Evolutionary conservation across 1,139 yeast genomes (phyloP).

Genomic region (Spathaspora sp.): DNA sequence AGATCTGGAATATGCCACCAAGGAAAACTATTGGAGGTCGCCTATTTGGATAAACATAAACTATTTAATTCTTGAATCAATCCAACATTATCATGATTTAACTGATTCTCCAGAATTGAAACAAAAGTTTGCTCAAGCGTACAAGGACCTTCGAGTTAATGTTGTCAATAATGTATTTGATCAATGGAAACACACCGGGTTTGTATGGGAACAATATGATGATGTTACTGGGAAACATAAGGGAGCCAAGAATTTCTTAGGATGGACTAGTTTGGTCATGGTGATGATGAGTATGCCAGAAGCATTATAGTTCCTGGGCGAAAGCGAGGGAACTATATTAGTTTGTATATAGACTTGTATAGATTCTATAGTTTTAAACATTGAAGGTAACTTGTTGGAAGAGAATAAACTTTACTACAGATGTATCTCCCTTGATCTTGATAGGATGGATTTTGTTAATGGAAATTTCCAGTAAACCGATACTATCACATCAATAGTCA

Average conservation of each 20-base stretch:
- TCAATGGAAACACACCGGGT: slow-evolving; percentile 76
- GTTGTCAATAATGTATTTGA: slow-evolving; percentile 65
- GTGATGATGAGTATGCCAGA: slow-evolving; percentile 82
- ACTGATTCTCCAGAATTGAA: slow-evolving; percentile 26
- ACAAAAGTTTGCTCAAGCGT: slow-evolving; percentile 39
- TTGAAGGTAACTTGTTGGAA: too few species aligned
- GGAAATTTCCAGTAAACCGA: too few species aligned
- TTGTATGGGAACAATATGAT: slow-evolving; percentile 89
- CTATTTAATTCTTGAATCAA: slow-evolving; percentile 72
- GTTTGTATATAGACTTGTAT: too few species aligned
- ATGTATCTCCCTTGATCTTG: too few species aligned
- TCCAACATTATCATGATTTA: slow-evolving; percentile 50
- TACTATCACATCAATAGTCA: too few species aligned
- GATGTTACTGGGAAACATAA: slow-evolving; percentile 72
- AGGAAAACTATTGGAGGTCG: slow-evolving; percentile 95
- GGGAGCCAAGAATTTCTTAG: slow-evolving; percentile 88
- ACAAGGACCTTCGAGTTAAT: slow-evolving; percentile 59
- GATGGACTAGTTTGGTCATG: slow-evolving; percentile 88
- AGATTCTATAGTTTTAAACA: too few species aligned
- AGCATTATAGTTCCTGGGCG: background rate
- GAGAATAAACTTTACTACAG: too few species aligned
- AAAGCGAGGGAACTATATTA: background rate
- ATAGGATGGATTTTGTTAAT: too few species aligned
- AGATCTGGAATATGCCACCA: slow-evolving; percentile 67
- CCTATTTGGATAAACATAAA: slow-evolving; percentile 94